Conservation (phyloP, 2,329 filamentous ascomycete species). For the Penicillium sp. region DNA sequence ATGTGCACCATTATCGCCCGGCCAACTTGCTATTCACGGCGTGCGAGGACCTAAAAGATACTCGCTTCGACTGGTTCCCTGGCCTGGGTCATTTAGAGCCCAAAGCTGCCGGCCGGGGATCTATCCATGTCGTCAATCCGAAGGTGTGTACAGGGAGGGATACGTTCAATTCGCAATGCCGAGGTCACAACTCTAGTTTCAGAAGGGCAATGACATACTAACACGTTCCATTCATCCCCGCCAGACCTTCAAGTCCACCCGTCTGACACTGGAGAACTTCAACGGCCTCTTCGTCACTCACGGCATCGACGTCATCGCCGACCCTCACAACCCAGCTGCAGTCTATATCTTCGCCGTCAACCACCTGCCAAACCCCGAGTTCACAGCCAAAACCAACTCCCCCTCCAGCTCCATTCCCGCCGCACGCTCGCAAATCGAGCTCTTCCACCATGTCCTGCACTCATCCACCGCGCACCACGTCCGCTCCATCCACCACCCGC, state of each 20-base stretch:
- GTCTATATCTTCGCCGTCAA: constrained; percentile 66
- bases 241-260: constrained; percentile 50
- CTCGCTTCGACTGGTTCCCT: constrained; percentile 58
- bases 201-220: not conserved
- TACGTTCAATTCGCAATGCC: not conserved
- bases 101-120: constrained; percentile 32
- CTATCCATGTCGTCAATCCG: constrained; percentile 56
- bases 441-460: constrained; percentile 58
- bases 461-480: constrained; percentile 49
- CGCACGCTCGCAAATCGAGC: constrained; percentile 57
- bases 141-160: constrained; percentile 41
- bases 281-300: constrained; percentile 59
- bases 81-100: constrained; percentile 47
- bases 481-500: constrained; percentile 55
- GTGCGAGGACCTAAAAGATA: constrained; percentile 51
- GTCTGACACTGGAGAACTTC: constrained; percentile 56
- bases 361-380: constrained; percentile 56
- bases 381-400: constrained; percentile 16
- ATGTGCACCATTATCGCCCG: constrained; percentile 57
- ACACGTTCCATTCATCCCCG: not conserved
- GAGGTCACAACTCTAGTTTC: not conserved
- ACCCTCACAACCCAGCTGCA: constrained; percentile 45
- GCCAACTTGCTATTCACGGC: constrained; percentile 58
- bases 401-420: constrained; percentile 33
- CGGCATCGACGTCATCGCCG: constrained; percentile 61